Conservation (phyloP, 257 asterid species). For the Anisodus acutangulus region DNA sequence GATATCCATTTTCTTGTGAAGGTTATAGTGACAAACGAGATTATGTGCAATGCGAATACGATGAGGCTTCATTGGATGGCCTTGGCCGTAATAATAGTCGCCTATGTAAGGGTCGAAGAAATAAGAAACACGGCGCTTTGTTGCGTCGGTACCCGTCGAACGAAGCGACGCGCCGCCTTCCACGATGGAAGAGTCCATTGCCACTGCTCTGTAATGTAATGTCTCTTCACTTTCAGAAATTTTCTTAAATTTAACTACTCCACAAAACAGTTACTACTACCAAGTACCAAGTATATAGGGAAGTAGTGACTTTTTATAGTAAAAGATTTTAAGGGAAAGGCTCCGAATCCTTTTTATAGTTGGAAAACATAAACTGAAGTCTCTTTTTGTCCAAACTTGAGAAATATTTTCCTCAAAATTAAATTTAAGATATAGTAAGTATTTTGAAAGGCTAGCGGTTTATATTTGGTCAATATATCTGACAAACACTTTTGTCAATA, state of each 20-base stretch:
- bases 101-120: conserved; percentile 82
- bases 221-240: neutral
- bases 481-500: too few species aligned
- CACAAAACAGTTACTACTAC: too few species aligned
- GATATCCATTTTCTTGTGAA: conserved; percentile 74
- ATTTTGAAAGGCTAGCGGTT: too few species aligned
- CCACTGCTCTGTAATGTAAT: neutral
- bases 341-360: neutral
- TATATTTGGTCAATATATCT: too few species aligned
- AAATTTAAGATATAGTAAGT: too few species aligned
- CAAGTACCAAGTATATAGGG: neutral
- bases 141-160: conserved; percentile 72
- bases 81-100: conserved; percentile 72
- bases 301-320: too few species aligned
- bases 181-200: conserved; percentile 43
- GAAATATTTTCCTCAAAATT: too few species aligned
- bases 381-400: neutral
- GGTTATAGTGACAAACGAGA: conserved; percentile 64
- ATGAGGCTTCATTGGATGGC: conserved; percentile 90
- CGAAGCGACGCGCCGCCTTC: conserved; percentile 61
- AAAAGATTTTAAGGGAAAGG: neutral
- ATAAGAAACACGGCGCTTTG: conserved; percentile 73
- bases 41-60: conserved; percentile 83
- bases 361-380: neutral
- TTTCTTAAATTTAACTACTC: neutral